Conservation (phyloP, 345 rosid species). For the Eucalyptus sp. region DNA sequence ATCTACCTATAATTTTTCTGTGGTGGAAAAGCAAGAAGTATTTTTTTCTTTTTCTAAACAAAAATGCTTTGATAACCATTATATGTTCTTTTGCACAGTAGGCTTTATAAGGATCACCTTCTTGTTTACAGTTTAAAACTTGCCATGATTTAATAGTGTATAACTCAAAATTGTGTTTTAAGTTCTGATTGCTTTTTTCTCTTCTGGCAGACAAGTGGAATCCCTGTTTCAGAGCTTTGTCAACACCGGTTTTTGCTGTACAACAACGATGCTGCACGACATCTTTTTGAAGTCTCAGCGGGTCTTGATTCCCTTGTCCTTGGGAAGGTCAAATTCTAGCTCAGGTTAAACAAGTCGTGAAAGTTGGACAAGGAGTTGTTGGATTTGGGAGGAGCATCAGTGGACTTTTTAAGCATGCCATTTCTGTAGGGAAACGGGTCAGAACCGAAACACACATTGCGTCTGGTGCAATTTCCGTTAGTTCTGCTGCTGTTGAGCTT, state of each 20-base stretch:
- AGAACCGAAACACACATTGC: slow-evolving; percentile 66
- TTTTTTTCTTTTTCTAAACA: background rate
- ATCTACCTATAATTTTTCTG: background rate
- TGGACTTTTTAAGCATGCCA: slow-evolving; percentile 67
- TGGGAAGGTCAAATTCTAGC: slow-evolving; percentile 85
- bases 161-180: background rate
- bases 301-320: slow-evolving; percentile 84
- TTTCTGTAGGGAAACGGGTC: slow-evolving; percentile 64
- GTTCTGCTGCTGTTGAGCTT: slow-evolving; percentile 75
- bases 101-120: background rate
- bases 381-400: slow-evolving; percentile 67
- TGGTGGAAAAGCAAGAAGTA: background rate
- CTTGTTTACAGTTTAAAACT: background rate
- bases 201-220: slow-evolving; percentile 58
- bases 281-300: slow-evolving; percentile 86
- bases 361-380: slow-evolving; percentile 68
- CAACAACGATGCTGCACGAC: slow-evolving; percentile 83
- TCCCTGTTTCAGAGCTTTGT: slow-evolving; percentile 56
- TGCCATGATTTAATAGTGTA: background rate
- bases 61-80: background rate
- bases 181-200: background rate
- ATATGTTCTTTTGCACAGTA: background rate
- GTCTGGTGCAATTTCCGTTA: slow-evolving; percentile 72
- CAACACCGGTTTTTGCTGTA: slow-evolving; percentile 74
- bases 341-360: slow-evolving; percentile 70